Percentiles rank a stretch among this genome's conserved stretches.
These are phyloP conservation scores for Macrolepiota fuliginosa DNA, from an alignment of 768 basidiomycete species.

Conservation along the genomic window DNA sequence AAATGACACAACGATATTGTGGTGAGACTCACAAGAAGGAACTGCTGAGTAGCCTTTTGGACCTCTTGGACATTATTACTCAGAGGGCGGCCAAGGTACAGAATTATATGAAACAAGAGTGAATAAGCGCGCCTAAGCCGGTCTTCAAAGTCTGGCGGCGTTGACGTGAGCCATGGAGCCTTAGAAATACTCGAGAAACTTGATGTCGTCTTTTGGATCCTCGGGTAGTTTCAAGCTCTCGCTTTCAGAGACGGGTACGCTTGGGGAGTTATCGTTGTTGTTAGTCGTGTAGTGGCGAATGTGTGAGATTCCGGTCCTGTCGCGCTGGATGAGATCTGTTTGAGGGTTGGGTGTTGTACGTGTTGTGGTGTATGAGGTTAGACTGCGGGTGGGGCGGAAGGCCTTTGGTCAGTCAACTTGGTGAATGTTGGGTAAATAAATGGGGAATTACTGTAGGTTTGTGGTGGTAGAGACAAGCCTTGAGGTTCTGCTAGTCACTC, in stretches of 20 bases:
- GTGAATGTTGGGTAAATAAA: not conserved
- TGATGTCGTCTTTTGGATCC: not conserved
- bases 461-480: not conserved
- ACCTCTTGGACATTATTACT: not conserved
- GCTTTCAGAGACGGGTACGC: not conserved
- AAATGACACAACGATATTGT: not conserved
- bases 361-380: not conserved
- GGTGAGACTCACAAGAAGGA: not conserved
- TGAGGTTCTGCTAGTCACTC: not conserved
- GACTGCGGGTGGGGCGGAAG: not conserved
- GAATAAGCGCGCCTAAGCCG: conserved; percentile 8
- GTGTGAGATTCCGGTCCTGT: not conserved
- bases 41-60: not conserved
- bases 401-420: not conserved
- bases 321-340: not conserved
- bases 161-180: conserved; percentile 8
- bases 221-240: not conserved
- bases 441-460: not conserved
- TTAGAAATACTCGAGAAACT: conserved; percentile 9
- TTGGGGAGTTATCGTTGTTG: not conserved
- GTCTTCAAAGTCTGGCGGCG: conserved; percentile 4
- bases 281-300: not conserved
- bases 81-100: conserved; percentile 9
- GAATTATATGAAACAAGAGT: conserved; percentile 7
- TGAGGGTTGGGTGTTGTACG: not conserved